Evolutionary conservation across 192 early-diverging fungal species (phyloP).

Genomic region (Coemansia sp.): DNA sequence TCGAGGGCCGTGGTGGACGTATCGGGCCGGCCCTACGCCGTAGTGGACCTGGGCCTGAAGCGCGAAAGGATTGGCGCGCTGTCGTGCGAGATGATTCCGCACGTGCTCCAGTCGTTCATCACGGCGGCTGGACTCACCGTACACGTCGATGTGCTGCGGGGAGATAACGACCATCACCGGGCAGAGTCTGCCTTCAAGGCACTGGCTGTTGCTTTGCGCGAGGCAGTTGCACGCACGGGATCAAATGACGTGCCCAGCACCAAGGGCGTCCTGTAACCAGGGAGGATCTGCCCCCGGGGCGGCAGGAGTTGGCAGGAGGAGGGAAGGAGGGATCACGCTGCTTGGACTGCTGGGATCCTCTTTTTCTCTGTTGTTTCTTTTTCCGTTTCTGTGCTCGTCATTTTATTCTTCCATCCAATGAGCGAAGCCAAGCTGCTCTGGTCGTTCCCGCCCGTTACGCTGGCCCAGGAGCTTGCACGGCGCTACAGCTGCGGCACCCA

Average conservation of each 20-base stretch:
- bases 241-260: slow-evolving; percentile 89
- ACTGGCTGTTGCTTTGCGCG: slow-evolving; percentile 85
- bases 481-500: slow-evolving; percentile 21
- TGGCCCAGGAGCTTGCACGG: slow-evolving; percentile 30
- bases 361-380: not conserved
- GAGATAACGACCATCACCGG: slow-evolving; percentile 94
- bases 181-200: slow-evolving; percentile 98
- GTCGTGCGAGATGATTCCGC: slow-evolving; percentile 98
- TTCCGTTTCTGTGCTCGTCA: no score
- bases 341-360: not conserved
- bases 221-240: slow-evolving; percentile 82
- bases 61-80: slow-evolving; percentile 86
- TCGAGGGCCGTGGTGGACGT: slow-evolving; percentile 95
- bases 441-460: slow-evolving; percentile 22
- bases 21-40: slow-evolving; percentile 83
- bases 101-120: slow-evolving; percentile 91
- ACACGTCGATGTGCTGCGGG: slow-evolving; percentile 93
- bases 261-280: slow-evolving; percentile 76
- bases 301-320: no score
- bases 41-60: slow-evolving; percentile 80
- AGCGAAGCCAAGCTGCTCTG: no score
- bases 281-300: not conserved
- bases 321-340: no score
- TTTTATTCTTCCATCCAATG: no score
- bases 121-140: slow-evolving; percentile 87